Evolutionary conservation across 306 rosid genomes (phyloP).

Genomic region (Cajanus cajan): DNA sequence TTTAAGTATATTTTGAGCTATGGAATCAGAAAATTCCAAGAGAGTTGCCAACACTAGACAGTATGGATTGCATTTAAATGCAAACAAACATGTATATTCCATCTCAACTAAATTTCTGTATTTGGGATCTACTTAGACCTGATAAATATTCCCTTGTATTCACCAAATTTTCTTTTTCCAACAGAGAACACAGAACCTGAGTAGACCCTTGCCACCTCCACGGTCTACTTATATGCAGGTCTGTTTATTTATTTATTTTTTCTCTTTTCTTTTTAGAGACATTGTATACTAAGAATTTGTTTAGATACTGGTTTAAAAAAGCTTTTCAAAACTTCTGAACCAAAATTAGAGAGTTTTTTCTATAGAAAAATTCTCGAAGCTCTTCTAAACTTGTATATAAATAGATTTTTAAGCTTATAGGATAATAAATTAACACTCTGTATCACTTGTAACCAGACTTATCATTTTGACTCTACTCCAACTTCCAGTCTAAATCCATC

Average conservation of each 20-base stretch:
- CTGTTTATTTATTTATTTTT: neutral
- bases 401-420: neutral
- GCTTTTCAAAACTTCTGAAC: no score
- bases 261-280: neutral
- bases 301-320: no score
- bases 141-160: neutral
- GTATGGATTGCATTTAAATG: neutral
- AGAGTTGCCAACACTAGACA: neutral
- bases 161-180: neutral
- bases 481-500: neutral
- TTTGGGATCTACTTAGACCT: neutral
- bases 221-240: constrained; percentile 27
- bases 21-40: neutral
- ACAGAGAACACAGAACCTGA: neutral
- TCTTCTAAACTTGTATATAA: no score
- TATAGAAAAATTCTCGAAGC: no score
- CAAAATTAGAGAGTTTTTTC: no score
- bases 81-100: constrained; percentile 5
- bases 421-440: neutral
- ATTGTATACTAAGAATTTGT: neutral
- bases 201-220: neutral
- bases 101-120: neutral
- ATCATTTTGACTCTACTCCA: neutral
- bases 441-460: constrained; percentile 30
- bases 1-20: neutral